A percentile compares a stretch with the other conserved stretches of the same genome.
Conservation (phyloP, 345 rosid species). For the Raphanus sativus region DNA sequence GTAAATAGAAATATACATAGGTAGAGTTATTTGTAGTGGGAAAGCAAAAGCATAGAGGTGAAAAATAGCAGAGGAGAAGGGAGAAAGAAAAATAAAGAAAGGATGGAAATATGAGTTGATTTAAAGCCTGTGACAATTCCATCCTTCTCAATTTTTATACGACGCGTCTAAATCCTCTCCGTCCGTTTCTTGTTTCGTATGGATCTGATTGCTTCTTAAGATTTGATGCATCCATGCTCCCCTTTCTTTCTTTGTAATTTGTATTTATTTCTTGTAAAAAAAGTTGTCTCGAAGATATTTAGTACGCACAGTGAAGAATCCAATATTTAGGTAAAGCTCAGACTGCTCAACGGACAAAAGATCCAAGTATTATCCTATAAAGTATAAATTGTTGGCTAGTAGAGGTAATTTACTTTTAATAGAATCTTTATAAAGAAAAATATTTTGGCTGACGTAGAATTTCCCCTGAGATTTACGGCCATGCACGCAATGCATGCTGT, state of each 20-base stretch:
- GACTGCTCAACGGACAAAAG: neutral
- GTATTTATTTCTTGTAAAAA: neutral
- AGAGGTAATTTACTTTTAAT: neutral
- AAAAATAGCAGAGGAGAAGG: slow-evolving; percentile 26
- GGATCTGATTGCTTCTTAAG: slow-evolving; percentile 32
- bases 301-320: neutral
- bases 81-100: slow-evolving; percentile 22
- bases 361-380: slow-evolving; percentile 24
- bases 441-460: slow-evolving; percentile 25
- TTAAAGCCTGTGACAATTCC: slow-evolving; percentile 30
- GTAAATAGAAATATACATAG: neutral
- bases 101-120: slow-evolving; percentile 40
- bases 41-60: slow-evolving; percentile 12
- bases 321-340: no score
- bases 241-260: neutral
- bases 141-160: neutral
- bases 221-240: slow-evolving; percentile 39
- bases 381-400: neutral
- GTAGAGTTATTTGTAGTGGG: neutral
- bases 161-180: slow-evolving; percentile 14
- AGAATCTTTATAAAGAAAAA: neutral
- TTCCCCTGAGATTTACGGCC: slow-evolving; percentile 21
- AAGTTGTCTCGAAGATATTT: neutral
- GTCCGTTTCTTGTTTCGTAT: slow-evolving; percentile 23
- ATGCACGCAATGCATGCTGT: slow-evolving; percentile 35